Evolutionary conservation across 2,329 filamentous ascomycete species (phyloP).

Genomic region (Lachnellula suecica): DNA sequence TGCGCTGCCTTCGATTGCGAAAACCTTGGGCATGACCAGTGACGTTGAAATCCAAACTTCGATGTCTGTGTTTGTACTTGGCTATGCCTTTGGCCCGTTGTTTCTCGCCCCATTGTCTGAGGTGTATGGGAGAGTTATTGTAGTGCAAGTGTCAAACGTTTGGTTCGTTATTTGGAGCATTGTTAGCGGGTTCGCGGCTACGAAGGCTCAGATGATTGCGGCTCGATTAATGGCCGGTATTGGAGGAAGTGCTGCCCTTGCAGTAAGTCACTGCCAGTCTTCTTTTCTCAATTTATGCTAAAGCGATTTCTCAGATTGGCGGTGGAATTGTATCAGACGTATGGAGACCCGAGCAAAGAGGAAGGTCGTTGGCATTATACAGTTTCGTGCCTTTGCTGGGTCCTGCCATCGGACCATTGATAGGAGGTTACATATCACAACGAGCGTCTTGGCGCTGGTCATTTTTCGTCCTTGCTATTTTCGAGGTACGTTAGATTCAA

Average conservation of each 20-base stretch:
- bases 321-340: slow-evolving; percentile 44
- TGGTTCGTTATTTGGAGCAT: slow-evolving; percentile 54
- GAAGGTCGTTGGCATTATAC: slow-evolving; percentile 34
- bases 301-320: slow-evolving; percentile 31
- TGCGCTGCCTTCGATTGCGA: slow-evolving; percentile 47
- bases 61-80: slow-evolving; percentile 44
- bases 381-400: slow-evolving; percentile 25
- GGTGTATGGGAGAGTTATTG: slow-evolving; percentile 40
- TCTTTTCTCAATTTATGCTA: not conserved
- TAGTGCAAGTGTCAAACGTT: slow-evolving; percentile 43
- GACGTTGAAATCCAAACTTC: slow-evolving; percentile 40
- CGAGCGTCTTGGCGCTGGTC: slow-evolving; percentile 49
- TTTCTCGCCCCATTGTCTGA: slow-evolving; percentile 61
- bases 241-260: slow-evolving; percentile 43
- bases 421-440: slow-evolving; percentile 39
- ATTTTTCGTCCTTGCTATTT: slow-evolving; percentile 46
- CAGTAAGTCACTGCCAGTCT: slow-evolving; percentile 29
- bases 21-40: slow-evolving; percentile 48
- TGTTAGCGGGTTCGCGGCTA: slow-evolving; percentile 43
- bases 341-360: slow-evolving; percentile 45
- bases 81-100: slow-evolving; percentile 43
- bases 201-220: slow-evolving; percentile 40
- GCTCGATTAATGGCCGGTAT: slow-evolving; percentile 45
- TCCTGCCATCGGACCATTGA: slow-evolving; percentile 27
- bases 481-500: too few species aligned